Base-by-base conservation (phyloP, 2,329 filamentous ascomycete genomes). In the Exophiala calicioides region DNA sequence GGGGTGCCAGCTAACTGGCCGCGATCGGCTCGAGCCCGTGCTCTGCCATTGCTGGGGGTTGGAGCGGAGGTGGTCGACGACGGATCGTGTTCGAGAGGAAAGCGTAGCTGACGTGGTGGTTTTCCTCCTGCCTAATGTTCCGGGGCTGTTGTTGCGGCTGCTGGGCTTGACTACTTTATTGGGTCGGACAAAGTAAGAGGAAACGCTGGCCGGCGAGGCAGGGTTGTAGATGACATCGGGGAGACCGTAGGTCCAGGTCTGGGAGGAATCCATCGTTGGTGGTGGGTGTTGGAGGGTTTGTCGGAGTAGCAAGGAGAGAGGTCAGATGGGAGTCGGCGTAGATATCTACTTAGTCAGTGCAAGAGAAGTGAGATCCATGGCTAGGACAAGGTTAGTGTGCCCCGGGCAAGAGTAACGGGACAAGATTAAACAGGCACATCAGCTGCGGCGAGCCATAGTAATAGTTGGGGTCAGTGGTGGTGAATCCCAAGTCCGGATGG, bases 1-100 rank as follows among this genome's bases (percentile, higher is more conserved):
- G 3, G 57, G 56, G 44, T 59, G 57, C 57, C 57, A 59, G 21
- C 56, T 58, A n/a, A 57, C 42, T 19, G 57, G 57, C 13, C 57
- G 53, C 21, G 53, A 43, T 7, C 39, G 49, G 40, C 29, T 20
- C 20, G 10, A 13, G 5, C 38, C 38, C 9, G 30, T 24, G 9
- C 31, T 13, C 6, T 19, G 44, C 32, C 51, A 45, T 47, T 48
- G 44, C 21, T 55, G 48, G 10, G 37, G 36, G 24, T 26, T 45
- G 12, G 43, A 38, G 42, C 52, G 47, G 27, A 56, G 50, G 19
- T 55, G 46, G 37, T 59, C 57, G 13, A 55, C 44, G 2, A 57
- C 41, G 15, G 57, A 58, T 40, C 51, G 41, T 2, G 53, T 58
- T 40, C 53, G 35, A 3, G 47, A 42, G 2, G 55, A 51, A 15